These are phyloP conservation scores for Zygotorulaspora sp. DNA, from an alignment of 805 yeast genomes.

Conservation along the genomic window DNA sequence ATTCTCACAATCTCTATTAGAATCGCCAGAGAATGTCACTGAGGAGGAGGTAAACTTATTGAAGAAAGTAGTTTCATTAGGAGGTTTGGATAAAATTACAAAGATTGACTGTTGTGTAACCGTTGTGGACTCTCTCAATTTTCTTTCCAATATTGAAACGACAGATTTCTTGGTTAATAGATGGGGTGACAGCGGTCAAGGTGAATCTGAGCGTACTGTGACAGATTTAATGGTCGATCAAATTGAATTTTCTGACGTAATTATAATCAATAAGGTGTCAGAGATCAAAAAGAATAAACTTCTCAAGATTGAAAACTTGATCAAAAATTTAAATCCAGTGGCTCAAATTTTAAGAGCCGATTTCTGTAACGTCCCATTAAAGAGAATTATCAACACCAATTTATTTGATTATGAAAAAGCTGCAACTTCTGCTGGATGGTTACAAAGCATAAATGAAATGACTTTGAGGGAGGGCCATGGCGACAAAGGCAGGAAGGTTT, in stretches of 20 bases:
- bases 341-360: constrained; percentile 39
- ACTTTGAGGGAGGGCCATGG: constrained; percentile 35
- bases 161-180: constrained; percentile 41
- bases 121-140: constrained; percentile 42
- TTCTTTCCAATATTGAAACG: constrained; percentile 41
- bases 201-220: constrained; percentile 42
- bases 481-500: constrained; percentile 18
- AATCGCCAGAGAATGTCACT: constrained; percentile 22
- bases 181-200: constrained; percentile 39
- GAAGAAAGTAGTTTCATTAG: constrained; percentile 32
- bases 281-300: constrained; percentile 28
- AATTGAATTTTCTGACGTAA: constrained; percentile 44
- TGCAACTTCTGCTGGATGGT: constrained; percentile 44
- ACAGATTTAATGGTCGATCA: constrained; percentile 46
- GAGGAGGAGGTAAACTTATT: constrained; percentile 22
- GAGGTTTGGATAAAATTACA: constrained; percentile 41
- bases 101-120: constrained; percentile 45
- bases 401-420: constrained; percentile 41
- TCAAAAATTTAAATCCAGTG: constrained; percentile 39
- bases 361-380: constrained; percentile 38
- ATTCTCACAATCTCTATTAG: constrained; percentile 37
- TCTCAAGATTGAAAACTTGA: constrained; percentile 33
- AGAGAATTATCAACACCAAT: constrained; percentile 37
- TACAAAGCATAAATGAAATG: constrained; percentile 41
- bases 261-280: constrained; percentile 40